A percentile compares a stretch with the other conserved stretches of the same genome.
Conservation (phyloP, 345 rosid species). For the Eucalyptus polybractea region DNA sequence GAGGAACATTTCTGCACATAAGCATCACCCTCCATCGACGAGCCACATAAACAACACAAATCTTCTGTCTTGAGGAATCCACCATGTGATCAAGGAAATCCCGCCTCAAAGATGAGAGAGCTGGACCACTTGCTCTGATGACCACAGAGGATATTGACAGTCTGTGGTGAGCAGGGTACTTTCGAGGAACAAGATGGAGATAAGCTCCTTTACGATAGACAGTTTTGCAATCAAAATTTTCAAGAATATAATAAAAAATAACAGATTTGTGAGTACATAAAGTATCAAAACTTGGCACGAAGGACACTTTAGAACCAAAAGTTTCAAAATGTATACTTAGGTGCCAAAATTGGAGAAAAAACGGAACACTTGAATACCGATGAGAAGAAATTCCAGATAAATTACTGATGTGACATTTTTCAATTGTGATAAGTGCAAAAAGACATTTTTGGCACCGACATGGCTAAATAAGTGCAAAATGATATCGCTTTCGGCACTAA, state of each 20-base stretch:
- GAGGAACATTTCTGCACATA: neutral
- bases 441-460: too few relatives aligned
- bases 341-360: too few relatives aligned
- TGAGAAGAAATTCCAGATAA: fast-evolving
- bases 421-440: too few relatives aligned
- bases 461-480: too few relatives aligned
- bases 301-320: too few relatives aligned
- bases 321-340: too few relatives aligned
- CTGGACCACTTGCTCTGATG: neutral
- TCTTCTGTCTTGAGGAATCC: neutral
- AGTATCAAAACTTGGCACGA: too few relatives aligned
- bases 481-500: too few relatives aligned
- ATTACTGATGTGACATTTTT: too few relatives aligned
- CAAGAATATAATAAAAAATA: neutral
- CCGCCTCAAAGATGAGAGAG: neutral
- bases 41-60: too few relatives aligned
- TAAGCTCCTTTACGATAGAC: neutral
- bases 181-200: neutral
- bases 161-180: neutral
- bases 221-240: neutral
- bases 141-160: neutral
- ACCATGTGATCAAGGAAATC: neutral
- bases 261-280: too few relatives aligned
- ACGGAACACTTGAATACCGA: too few relatives aligned
- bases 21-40: neutral